Base-by-base conservation (phyloP, 192 early-diverging fungal species). In the Podila minutissima region DNA sequence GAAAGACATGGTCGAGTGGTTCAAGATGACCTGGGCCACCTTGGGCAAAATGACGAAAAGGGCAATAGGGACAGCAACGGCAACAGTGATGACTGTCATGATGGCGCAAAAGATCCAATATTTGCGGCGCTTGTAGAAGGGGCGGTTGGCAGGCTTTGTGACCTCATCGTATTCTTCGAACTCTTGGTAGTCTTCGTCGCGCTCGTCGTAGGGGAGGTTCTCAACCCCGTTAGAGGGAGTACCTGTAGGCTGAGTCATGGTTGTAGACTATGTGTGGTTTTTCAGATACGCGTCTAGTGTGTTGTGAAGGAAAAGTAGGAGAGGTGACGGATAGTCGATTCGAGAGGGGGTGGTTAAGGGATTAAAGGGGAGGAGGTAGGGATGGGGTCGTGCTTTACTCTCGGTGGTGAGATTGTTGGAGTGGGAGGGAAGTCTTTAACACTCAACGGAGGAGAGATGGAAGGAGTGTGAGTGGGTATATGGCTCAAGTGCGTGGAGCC, bases 41-140 rank as follows among this genome's bases (percentile, higher is more conserved):
- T 76, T 83, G 28, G 89, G 89, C 61, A 90, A 74, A 60, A 85
- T 75, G 6, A 89, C 89, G 62, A 89, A 88, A 62, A 88, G 48
- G 19, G 83, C 74, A 4, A 89, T 33, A 29, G 82, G 82, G 3
- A 89, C 78, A 11, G 74, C 73, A 28, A 87, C 72, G 22, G 83
- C 74, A 28, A 87, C 38, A 31, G 74, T 12, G 31, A 89, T 79
- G 32, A 85, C 81, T 5, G 78, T 86, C 64, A 88, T 74, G 49
- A 85, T 67, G 32, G 71, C 66, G 66, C 87, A 89, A 46, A 86
- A 83, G 61, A 83, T 75, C 88, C 87, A 88, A 61, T 82, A 88
- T 46, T 86, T 87, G 63, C 83, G 86, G 35, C 85, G 76, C 37
- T 84, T 85, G 57, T 88, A 87, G 53, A 86, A 55, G 24, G 53